Base-by-base conservation (phyloP, 805 yeast species). In the Ogataea saltuana region DNA sequence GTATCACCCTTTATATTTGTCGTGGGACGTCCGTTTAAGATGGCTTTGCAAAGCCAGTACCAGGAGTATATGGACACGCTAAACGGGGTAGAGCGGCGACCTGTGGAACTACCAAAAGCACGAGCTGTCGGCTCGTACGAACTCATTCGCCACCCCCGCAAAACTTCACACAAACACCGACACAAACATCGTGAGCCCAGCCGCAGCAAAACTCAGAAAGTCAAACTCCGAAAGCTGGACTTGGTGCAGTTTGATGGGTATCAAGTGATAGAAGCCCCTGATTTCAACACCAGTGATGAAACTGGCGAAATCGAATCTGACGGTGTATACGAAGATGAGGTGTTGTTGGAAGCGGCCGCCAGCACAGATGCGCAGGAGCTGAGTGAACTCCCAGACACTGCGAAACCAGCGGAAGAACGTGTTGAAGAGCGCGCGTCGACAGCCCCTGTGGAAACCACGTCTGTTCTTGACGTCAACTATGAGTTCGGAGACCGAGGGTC, bases 401-500 rank as follows among this genome's bases (percentile, higher is more conserved):
- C n/a, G n/a, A n/a, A n/a, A n/a, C n/a, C n/a, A n/a, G 29, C 9
- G 29, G 29, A 26, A 26, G 13, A 8, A 28, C 35, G 29, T 8
- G 28, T 39, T 15, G 41, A 12, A 19, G 33, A 18, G 21, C 25
- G 12, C 16, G 32, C 15, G 10, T 8, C 11, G 29, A 6, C 18
- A 12, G 13, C 6, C 29, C 8, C 26, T 11, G 26, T 16, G 33
- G 12, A 4, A 31, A 21, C 22, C 27, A 26, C 13, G 36, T 33
- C 26, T 17, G 13, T 33, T 4, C 20, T 36, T 17, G 50, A 55
- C 4, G 62, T 63, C 13, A 56, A 57, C 17, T 68, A 63, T 47
- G 58, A 53, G 22, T 68, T 66, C 58, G 72, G 72, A 1, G 72
- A 68, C 48, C 28, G 56, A 16, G 72, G 71, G 2, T 60, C 67